Evolutionary conservation across 805 yeast species (phyloP), one percentile per base, ranked within the genome.

Genomic region (Debaryomyces hansenii): DNA sequence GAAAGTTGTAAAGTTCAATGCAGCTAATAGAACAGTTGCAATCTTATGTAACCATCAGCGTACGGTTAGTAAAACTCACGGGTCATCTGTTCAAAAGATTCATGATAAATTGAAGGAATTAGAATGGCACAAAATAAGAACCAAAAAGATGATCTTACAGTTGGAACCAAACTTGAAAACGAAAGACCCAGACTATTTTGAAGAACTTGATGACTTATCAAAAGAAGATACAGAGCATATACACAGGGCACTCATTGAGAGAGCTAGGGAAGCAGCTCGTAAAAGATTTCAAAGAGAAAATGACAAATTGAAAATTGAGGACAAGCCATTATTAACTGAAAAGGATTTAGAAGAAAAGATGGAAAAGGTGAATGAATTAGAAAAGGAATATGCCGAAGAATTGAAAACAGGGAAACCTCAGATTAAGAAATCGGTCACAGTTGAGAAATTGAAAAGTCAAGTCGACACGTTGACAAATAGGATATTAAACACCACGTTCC

Each of bases 11-110:
- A 83, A 80, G 50, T 91, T 85, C 67, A 91, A 92, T 67, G 97
- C 97, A 16, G 98, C 98, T 1, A 91, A 91, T 64, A 81, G 97
- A 66, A 86, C 92, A 2, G 98, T 91, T 48, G 98, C 98, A 5
- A 90, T 91, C 50, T 72, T 91, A 58, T 91, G 98, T 86, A 91
- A 91, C 75, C 98, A 91, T 78, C 98, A 91, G 76, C 84, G 97
- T 67, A 82, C 96, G 15, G 90, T 91, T 8, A 80, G 90, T 41
- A 92, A 91, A 62, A 81, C 82, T 4, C 97, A 92, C 60, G 95
- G 87, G 40, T 79, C 80, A 20, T 76, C 90, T 5, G 89, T 92
- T 49, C 87, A 82, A 53, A 89, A 85, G 62, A 90, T 90, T 38
- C 80, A 73, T 53, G 95, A 86, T 44, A 83, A 78, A 56, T 79